Conservation (phyloP, 208 protist genomes). For the Acanthamoeba culbertsoni region DNA sequence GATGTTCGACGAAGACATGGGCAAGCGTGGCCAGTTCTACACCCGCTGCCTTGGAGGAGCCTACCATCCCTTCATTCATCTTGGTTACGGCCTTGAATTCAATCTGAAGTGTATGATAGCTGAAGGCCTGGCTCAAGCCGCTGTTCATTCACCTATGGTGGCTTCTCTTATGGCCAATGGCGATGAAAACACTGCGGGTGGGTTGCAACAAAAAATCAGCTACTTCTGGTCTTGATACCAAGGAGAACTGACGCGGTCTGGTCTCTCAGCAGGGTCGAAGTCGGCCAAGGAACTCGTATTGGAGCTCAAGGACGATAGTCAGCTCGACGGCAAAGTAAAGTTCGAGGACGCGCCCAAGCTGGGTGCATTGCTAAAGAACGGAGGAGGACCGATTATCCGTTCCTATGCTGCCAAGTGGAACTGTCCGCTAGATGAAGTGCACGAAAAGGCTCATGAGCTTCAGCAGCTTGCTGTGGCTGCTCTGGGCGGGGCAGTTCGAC, state of each 20-base stretch:
- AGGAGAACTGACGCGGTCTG: too few species aligned
- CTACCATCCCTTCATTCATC: neutral
- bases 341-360: neutral
- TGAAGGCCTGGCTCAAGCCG: neutral
- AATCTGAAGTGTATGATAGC: conserved; percentile 26
- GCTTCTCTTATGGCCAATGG: neutral
- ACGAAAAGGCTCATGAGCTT: conserved; percentile 11
- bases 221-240: too few species aligned
- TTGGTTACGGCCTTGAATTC: neutral
- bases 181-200: neutral
- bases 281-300: neutral
- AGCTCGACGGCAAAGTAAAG: neutral
- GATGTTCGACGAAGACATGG: neutral
- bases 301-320: neutral
- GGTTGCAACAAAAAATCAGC: too few species aligned
- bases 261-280: neutral
- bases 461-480: neutral
- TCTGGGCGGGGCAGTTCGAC: neutral
- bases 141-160: neutral
- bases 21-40: neutral
- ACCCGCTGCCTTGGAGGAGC: neutral
- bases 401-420: neutral
- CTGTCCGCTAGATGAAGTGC: neutral
- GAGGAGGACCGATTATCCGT: neutral
- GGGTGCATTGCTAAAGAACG: neutral